Evolutionary conservation across 2,329 filamentous ascomycete species (phyloP).

Genomic region (Fusarium albidum): DNA sequence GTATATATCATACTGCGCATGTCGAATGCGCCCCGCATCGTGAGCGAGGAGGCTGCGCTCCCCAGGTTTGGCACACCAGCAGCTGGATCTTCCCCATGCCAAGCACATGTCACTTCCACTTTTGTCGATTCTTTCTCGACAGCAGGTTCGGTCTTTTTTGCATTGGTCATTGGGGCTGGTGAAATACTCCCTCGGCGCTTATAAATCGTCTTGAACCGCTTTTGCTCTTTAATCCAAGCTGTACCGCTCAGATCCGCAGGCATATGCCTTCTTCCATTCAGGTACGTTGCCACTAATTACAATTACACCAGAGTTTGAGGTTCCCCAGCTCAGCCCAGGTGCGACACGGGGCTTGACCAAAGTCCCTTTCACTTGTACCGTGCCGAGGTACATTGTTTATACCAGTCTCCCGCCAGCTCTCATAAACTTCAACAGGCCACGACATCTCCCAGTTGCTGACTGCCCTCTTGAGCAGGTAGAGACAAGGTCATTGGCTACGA

Average conservation of each 20-base stretch:
- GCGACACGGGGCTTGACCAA: neutral
- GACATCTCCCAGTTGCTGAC: conserved; percentile 9
- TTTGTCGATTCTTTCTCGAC: neutral
- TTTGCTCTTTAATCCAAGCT: conserved; percentile 2
- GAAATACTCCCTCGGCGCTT: conserved; percentile 5
- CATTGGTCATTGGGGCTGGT: neutral
- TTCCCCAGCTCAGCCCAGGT: neutral
- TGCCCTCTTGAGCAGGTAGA: conserved; percentile 16
- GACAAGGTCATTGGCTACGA: conserved; percentile 12
- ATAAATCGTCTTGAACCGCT: neutral
- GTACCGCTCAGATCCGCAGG: neutral
- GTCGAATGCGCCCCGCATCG: neutral
- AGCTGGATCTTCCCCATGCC: neutral
- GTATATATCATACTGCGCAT: neutral
- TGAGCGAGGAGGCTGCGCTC: neutral
- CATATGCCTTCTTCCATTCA: conserved; percentile 25
- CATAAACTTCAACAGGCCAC: neutral
- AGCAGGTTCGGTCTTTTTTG: neutral
- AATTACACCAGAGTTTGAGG: neutral
- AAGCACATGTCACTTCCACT: neutral
- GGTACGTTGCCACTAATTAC: conserved; percentile 22
- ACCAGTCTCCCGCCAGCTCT: too few species aligned
- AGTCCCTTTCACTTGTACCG: neutral
- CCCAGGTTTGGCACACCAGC: neutral
- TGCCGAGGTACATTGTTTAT: neutral